Conservation (phyloP, 2,329 filamentous ascomycete genomes). For the Metarhizium humberi region DNA sequence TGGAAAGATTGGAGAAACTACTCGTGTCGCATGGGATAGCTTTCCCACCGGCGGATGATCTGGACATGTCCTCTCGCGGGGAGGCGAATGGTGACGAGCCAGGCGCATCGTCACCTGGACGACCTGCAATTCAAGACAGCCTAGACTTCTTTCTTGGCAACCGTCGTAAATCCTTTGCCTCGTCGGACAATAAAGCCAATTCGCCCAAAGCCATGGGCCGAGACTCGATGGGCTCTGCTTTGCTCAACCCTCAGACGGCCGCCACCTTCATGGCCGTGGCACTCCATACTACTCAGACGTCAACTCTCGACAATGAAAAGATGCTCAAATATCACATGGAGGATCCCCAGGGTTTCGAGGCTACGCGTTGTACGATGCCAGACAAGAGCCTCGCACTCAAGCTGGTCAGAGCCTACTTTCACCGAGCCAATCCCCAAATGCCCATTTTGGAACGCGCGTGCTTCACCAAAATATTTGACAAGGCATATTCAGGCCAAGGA, state of each 20-base stretch:
- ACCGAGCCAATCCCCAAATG: constrained; percentile 92
- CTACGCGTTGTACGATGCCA: not conserved
- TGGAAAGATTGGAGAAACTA: not conserved
- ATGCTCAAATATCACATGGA: not conserved
- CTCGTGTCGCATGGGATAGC: not conserved
- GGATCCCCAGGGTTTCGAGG: not conserved
- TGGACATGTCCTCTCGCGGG: not conserved
- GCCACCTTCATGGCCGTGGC: not conserved
- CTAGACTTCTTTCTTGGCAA: not conserved
- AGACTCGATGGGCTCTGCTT: not conserved
- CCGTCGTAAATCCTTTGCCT: not conserved
- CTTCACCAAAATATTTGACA: constrained; percentile 80
- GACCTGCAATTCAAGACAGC: not conserved
- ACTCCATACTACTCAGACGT: not conserved
- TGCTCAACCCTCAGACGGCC: not conserved
- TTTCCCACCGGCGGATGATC: not conserved
- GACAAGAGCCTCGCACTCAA: constrained; percentile 27
- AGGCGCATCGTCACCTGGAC: not conserved
- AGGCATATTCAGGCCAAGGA: constrained; percentile 62
- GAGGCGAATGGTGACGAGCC: not conserved
- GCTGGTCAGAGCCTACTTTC: constrained; percentile 78
- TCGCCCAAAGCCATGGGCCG: not conserved
- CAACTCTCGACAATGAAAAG: not conserved
- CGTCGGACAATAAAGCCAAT: not conserved
- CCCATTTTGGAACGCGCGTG: constrained; percentile 82